Evolutionary conservation across 1,139 yeast species (phyloP), one percentile per base, ranked within the genome.

Genomic region (Keqinozyma sinolaborantium): DNA sequence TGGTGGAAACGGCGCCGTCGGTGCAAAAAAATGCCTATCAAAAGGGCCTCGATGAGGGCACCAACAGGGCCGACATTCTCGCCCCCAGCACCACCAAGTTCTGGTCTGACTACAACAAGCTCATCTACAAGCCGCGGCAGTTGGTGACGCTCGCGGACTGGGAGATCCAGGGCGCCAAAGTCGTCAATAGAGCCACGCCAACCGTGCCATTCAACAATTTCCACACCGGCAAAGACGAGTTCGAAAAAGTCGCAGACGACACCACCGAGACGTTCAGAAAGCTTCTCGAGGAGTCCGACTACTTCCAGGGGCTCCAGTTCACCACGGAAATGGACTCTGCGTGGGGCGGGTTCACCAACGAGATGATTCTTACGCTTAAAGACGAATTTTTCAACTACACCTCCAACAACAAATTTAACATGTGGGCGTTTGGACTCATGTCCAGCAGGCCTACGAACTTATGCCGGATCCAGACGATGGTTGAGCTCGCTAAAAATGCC

Each of bases 51-150:
- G 95, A 85, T 53, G 33, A 51, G 2, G 79, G 79, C 0, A 26
- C 41, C 10, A 35, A 37, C 10, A 45, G 55, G 29, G 42, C 53
- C 0, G 43, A 44, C 7, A 39, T 60, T 5, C 55, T 84, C 28
- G 53, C 54, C 3, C 43, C 47, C 0, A 47, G 47, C 0, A 73
- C 71, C 31, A 75, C 87, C 0, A 56, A 55, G 25, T 85, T 75
- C 48, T 92, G 97, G 97, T 70, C 92, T 0, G 96, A 88, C 53
- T 87, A 82, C 50, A 70, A 81, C 30, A 74, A 79, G 44, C 70
- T 88, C 35, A 72, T 84, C 13, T 79, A 78, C 47, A 73, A 74
- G 34, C 94, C 96, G 0, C 59, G 61, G 15, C 70, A 82, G 2
- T 60, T 83, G 35, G 60, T 73, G 30, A 64, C 66, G 5, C 50